These are phyloP conservation scores for Diaporthe humulicola DNA, from an alignment of 2,329 filamentous ascomycete genomes.

Conservation along the genomic window DNA sequence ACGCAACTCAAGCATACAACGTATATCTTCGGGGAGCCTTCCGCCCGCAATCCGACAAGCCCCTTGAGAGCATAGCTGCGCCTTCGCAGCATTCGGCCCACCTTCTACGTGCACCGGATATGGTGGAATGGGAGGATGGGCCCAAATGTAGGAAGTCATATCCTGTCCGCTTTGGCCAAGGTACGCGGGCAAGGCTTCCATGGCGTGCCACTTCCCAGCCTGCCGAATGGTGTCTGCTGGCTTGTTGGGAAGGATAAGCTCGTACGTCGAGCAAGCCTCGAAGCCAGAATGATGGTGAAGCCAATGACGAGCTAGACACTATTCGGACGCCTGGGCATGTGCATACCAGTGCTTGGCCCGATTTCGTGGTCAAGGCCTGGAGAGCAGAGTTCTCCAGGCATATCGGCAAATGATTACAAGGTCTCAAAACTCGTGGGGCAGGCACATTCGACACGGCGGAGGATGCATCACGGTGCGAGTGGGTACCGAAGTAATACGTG, in stretches of 20 bases:
- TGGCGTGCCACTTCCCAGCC: conserved; percentile 1
- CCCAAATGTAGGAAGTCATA: not conserved
- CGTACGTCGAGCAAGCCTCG: not conserved
- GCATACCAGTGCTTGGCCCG: not conserved
- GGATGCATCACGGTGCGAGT: not conserved
- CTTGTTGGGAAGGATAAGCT: not conserved
- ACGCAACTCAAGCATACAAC: not conserved
- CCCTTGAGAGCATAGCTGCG: not conserved
- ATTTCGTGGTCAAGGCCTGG: not conserved
- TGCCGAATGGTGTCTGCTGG: not conserved
- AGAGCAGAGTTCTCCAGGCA: not conserved
- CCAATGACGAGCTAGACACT: not conserved
- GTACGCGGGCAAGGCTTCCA: not conserved
- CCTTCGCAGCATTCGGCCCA: not conserved
- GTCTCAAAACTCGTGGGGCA: not conserved
- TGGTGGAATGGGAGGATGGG: not conserved
- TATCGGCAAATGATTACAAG: not conserved
- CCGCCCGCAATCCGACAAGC: not conserved
- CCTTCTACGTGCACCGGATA: not conserved
- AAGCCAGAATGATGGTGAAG: not conserved
- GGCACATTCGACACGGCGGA: not conserved
- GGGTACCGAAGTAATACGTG: not conserved
- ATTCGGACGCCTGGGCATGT: not conserved
- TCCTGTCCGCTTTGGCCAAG: not conserved
- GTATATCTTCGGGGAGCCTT: not conserved